Conservation (phyloP, 2,329 filamentous ascomycete species). For the Trichoderma hamatum region DNA sequence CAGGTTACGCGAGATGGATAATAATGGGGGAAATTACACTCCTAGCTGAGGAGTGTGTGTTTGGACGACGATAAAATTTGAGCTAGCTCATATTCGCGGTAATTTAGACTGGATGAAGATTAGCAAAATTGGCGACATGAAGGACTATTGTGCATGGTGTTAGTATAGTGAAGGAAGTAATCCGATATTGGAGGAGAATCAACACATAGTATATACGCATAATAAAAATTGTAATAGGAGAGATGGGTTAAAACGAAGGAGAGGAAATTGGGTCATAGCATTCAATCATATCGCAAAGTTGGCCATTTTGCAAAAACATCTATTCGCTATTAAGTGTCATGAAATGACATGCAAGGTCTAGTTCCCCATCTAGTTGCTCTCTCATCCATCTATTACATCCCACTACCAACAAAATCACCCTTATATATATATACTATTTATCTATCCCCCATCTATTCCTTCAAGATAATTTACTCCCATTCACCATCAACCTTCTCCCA, state of each 20-base stretch:
- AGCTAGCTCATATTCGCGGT: background rate
- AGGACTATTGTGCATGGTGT: background rate
- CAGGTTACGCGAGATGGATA: background rate
- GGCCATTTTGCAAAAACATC: background rate
- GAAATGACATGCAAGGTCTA: conserved; percentile 2
- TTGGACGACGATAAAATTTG: background rate
- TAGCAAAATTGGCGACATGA: background rate
- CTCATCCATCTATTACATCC: background rate
- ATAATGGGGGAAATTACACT: no score
- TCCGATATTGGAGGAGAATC: background rate
- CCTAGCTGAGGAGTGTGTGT: no score
- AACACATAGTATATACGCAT: background rate
- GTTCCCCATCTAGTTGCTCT: background rate
- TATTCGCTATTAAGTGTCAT: conserved; percentile 3
- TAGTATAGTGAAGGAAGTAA: background rate
- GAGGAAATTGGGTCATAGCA: background rate
- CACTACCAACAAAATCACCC: background rate
- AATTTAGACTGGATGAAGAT: background rate
- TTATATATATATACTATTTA: background rate
- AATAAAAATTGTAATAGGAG: background rate
- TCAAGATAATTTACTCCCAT: conserved; percentile 54
- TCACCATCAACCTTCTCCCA: conserved; percentile 85
- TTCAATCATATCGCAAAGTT: background rate
- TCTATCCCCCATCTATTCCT: background rate
- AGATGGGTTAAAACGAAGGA: background rate